A percentile compares a stretch with the other conserved stretches of the same genome.
phyloP scores from a whole-genome alignment of 495 filamentous ascomycete species.

The Pyronema domesticum region DNA sequence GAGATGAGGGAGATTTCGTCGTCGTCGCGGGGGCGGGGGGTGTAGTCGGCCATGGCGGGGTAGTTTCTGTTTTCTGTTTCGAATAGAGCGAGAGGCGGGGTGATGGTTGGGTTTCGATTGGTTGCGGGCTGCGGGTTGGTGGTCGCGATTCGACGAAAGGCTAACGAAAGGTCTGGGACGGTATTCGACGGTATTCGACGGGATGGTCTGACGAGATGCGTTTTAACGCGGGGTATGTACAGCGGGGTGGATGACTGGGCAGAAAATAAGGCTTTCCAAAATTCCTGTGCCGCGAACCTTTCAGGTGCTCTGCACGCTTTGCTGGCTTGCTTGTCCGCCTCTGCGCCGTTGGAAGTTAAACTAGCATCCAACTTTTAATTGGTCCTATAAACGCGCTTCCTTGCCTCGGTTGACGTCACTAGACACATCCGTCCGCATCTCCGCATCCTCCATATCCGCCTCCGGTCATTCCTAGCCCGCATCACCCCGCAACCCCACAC shows the following conservation, averaged over 20 bases:
- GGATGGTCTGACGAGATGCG: no score
- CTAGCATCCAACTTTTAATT: no score
- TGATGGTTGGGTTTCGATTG: no score
- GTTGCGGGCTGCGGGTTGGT: no score
- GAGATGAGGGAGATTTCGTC: slow-evolving; percentile 35
- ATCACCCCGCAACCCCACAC: not conserved
- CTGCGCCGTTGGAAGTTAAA: not conserved
- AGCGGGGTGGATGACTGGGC: no score
- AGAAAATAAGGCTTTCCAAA: no score
- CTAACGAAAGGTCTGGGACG: no score
- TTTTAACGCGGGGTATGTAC: no score
- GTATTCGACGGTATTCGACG: no score
- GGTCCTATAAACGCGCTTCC: not conserved
- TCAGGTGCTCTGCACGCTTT: not conserved
- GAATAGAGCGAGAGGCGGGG: not conserved
- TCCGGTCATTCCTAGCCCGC: not conserved
- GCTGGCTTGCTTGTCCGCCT: not conserved
- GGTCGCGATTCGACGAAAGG: no score
- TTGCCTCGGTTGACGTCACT: not conserved
- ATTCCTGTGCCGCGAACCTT: no score
- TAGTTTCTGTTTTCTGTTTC: not conserved
- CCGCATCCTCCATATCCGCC: no score
- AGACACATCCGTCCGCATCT: not conserved
- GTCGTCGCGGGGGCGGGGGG: slow-evolving; percentile 13
- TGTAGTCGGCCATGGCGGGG: slow-evolving; percentile 8